Conservation (phyloP, 805 yeast genomes). For the Ogataea trehalophila region DNA sequence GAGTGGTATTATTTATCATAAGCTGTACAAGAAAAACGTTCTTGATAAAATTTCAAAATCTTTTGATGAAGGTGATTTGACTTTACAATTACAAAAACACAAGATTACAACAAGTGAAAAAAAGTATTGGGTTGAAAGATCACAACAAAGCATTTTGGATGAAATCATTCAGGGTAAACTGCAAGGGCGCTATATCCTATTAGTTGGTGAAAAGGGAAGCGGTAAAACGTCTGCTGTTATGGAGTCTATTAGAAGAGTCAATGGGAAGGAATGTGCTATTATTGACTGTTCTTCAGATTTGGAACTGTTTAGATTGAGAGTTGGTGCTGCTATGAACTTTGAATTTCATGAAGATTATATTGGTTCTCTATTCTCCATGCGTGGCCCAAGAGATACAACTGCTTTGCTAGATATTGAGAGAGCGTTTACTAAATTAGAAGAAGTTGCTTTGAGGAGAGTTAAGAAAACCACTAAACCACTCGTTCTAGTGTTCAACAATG, state of each 20-base stretch:
- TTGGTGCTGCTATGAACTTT: constrained; percentile 72
- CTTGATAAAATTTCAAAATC: constrained; percentile 60
- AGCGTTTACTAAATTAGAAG: constrained; percentile 71
- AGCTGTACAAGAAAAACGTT: constrained; percentile 53
- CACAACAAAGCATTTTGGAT: constrained; percentile 61
- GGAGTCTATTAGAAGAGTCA: constrained; percentile 61
- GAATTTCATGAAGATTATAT: constrained; percentile 77
- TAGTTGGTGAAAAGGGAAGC: constrained; percentile 83
- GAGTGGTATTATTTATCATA: constrained; percentile 71
- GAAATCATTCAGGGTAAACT: constrained; percentile 60
- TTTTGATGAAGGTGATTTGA: constrained; percentile 63
- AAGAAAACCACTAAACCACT: constrained; percentile 47
- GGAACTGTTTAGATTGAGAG: constrained; percentile 69
- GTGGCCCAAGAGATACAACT: constrained; percentile 83
- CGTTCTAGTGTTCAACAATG: constrained; percentile 64
- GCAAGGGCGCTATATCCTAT: constrained; percentile 62
- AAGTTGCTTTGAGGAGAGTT: constrained; percentile 54
- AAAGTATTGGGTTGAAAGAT: constrained; percentile 63
- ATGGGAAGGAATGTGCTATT: constrained; percentile 60
- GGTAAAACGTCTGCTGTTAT: constrained; percentile 75
- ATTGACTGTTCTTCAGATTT: constrained; percentile 85
- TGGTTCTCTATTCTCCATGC: constrained; percentile 72
- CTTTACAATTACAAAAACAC: constrained; percentile 55
- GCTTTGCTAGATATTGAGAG: constrained; percentile 78
- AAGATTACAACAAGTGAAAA: constrained; percentile 33